Base-by-base conservation (phyloP, 2,329 filamentous ascomycete species). In the Hypoxylon sp. region DNA sequence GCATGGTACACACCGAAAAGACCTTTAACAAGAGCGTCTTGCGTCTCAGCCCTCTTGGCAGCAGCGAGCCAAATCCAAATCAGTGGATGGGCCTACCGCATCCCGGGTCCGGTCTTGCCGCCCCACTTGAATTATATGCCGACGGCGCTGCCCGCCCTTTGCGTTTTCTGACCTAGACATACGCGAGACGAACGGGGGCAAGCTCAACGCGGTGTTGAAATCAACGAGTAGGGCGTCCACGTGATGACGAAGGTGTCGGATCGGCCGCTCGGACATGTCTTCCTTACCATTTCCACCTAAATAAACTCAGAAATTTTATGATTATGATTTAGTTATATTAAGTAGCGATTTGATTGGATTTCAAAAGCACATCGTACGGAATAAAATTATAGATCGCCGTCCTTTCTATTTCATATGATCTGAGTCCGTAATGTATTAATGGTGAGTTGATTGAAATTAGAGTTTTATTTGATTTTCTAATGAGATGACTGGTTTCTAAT, bases 161-260 rank as follows among this genome's bases (percentile, higher is more conserved):
- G 55, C 64, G 74, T 71, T 0, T 73, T 72, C 26, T 67, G 63
- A 17, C 73, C 62, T 6, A 75, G 64, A 11, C 70, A 34, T 67
- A 61, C 10, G 58, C 62, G 13, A 74, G 65, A 39, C 70, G 72
- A 6, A 53, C 63, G 28, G 72, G 62, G 1, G 70, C 63, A 0
- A 75, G 51, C 0, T 67, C 65, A 30, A 47, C 1, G 61, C 61
- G 1, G 71, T 64, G 13, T 68, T 65, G 17, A 68, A 65, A 78
- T 71, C 3, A 81, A 72, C 49, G 79, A 80, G 68, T 76, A 81
- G 0, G 78, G 77, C 4, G 65, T 65, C 72, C 76, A 81, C n/a
- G 50, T 72, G 30, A 80, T 73, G 8, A 59, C 24, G 62, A 81
- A 79, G 0, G 57, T 66, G 51, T 80, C 78, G 4, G 71, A 56